Percentiles rank a stretch among this genome's conserved stretches.
These are phyloP conservation scores for Globisporangium iwayamae DNA, from an alignment of 352 stramenopile species.

Conservation along the genomic window DNA sequence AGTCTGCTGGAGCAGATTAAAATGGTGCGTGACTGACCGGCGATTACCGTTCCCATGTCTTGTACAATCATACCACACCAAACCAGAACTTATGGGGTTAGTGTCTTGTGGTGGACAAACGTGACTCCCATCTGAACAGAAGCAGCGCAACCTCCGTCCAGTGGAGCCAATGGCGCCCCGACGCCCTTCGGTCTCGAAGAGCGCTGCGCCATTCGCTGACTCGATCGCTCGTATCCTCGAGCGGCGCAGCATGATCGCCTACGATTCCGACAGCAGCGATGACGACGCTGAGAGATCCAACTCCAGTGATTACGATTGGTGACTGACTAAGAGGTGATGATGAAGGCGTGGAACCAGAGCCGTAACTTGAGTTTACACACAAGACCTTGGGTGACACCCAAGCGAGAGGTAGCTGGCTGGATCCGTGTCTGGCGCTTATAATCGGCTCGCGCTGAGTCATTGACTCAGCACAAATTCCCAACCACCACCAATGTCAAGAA, in stretches of 20 bases:
- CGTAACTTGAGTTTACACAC: no score
- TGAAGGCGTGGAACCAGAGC: no score
- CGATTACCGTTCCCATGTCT: neutral
- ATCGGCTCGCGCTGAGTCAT: no score
- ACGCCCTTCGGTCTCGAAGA: constrained; percentile 1
- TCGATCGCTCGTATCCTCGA: constrained; percentile 68
- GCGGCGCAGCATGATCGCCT: constrained; percentile 45
- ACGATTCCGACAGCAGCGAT: constrained; percentile 53
- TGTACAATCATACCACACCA: neutral
- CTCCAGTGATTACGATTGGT: constrained; percentile 22
- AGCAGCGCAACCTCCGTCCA: constrained; percentile 41
- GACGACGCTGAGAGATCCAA: constrained; percentile 17
- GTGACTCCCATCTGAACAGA: constrained; percentile 18
- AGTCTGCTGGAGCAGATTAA: constrained; percentile 54
- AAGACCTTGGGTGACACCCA: no score
- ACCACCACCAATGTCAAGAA: no score
- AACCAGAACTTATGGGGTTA: neutral
- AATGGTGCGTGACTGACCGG: constrained; percentile 17
- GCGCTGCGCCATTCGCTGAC: constrained; percentile 35
- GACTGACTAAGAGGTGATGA: neutral
- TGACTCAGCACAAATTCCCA: no score
- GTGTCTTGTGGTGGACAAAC: neutral
- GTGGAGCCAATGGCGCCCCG: constrained; percentile 23
- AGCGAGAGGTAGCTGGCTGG: no score
- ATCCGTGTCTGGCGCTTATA: no score